Conservation (phyloP, 495 filamentous ascomycete genomes). For the Penicillium goetzii region DNA sequence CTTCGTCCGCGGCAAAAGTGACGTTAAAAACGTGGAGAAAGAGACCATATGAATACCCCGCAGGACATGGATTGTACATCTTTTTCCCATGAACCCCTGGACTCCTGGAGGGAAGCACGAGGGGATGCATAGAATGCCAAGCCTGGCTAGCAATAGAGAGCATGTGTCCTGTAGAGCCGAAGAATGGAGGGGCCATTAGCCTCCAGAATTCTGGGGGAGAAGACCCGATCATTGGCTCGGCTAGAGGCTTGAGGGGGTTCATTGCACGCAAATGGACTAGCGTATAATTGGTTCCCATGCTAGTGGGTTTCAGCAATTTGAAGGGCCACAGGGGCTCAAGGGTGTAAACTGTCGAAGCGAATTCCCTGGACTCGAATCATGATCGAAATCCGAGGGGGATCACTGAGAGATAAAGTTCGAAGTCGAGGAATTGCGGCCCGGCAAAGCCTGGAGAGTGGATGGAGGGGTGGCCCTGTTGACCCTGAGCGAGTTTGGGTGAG, state of each 20-base stretch:
- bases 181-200: constrained; percentile 1
- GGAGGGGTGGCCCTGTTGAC: constrained; percentile 1
- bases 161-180: constrained; percentile 9
- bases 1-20: not conserved
- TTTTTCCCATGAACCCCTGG: constrained; percentile 3
- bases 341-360: not conserved
- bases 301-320: constrained; percentile 5
- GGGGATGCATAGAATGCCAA: constrained; percentile 12
- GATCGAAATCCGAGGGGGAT: not conserved
- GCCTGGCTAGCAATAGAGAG: not conserved
- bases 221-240: constrained; percentile 22
- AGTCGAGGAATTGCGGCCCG: not conserved
- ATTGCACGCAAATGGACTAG: constrained; percentile 5
- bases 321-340: not conserved
- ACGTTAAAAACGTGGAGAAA: not conserved
- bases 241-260: constrained; percentile 21
- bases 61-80: not conserved
- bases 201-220: constrained; percentile 10
- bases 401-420: not conserved
- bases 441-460: constrained; percentile 5
- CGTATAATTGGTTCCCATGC: not conserved
- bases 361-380: not conserved
- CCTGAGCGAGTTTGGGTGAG: constrained; percentile 2
- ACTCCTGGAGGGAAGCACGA: not conserved
- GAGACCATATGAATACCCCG: not conserved